Evolutionary conservation across 768 basidiomycete genomes (phyloP).

Genomic region (Macrolepiota dolichaula): DNA sequence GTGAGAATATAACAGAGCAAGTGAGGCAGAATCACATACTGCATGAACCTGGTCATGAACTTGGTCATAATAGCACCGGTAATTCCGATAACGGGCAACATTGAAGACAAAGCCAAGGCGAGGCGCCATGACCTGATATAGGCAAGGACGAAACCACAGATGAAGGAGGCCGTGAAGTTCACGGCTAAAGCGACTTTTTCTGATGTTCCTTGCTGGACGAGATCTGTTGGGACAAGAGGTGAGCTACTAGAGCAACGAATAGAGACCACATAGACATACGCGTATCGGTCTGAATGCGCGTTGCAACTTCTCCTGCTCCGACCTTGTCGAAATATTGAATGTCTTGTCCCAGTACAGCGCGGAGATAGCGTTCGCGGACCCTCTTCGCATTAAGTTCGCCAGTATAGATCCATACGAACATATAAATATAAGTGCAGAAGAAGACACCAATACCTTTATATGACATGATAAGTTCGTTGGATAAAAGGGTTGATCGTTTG

Average conservation of each 20-base stretch:
- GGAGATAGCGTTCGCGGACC: constrained; percentile 79
- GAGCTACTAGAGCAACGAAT: neutral
- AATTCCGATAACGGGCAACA: constrained; percentile 79
- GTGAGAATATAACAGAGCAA: neutral
- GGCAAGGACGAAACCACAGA: constrained; percentile 77
- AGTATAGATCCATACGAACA: constrained; percentile 67
- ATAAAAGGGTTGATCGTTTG: neutral
- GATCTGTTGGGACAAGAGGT: constrained; percentile 39
- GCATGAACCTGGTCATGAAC: constrained; percentile 59
- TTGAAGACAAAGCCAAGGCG: constrained; percentile 77
- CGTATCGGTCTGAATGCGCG: constrained; percentile 86
- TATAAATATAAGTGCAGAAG: constrained; percentile 69
- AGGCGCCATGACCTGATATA: constrained; percentile 74
- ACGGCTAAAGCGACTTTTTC: constrained; percentile 80
- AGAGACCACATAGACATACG: constrained; percentile 40
- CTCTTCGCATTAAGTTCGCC: constrained; percentile 82
- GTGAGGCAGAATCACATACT: constrained; percentile 40
- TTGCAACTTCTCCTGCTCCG: constrained; percentile 91
- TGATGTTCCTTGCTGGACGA: constrained; percentile 87
- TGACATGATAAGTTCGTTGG: neutral
- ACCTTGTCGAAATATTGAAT: constrained; percentile 89
- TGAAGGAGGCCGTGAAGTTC: constrained; percentile 65
- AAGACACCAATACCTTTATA: constrained; percentile 74
- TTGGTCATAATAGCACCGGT: constrained; percentile 73
- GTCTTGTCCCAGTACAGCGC: constrained; percentile 79